Conservation (phyloP, 169 alveolate genomes). For the Plasmodium cynomolgi region DNA sequence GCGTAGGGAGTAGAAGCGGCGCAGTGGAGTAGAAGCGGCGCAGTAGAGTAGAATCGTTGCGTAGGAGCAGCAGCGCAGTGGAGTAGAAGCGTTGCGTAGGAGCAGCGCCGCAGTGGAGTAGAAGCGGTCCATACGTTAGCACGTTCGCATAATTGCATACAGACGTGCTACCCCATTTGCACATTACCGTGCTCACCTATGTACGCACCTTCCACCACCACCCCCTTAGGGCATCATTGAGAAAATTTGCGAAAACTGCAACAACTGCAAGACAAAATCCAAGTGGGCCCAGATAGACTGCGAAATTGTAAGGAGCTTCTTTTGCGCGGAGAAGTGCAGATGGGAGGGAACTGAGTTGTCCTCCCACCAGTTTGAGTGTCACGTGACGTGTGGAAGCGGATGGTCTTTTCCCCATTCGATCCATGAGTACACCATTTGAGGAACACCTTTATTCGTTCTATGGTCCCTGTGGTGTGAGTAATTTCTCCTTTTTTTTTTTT, state of each 20-base stretch:
- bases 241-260: constrained; percentile 45
- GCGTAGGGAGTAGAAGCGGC: neutral
- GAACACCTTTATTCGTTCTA: neutral
- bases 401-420: neutral
- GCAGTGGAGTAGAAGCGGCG: neutral
- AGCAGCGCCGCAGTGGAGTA: neutral
- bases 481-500: constrained; percentile 11
- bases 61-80: neutral
- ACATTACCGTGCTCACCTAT: neutral
- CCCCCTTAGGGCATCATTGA: constrained; percentile 46
- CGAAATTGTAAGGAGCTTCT: constrained; percentile 38
- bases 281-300: constrained; percentile 74
- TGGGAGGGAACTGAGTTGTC: neutral
- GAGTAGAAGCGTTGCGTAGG: neutral
- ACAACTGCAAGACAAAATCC: constrained; percentile 62
- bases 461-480: neutral
- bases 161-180: neutral
- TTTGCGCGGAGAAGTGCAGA: neutral
- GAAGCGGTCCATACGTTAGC: neutral
- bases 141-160: neutral
- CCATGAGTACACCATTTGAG: neutral
- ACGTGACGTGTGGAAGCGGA: neutral
- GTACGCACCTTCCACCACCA: neutral
- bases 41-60: neutral
- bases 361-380: neutral